Evolutionary conservation across 495 filamentous ascomycete genomes (phyloP).

Genomic region (Penicillium bialowiezense): DNA sequence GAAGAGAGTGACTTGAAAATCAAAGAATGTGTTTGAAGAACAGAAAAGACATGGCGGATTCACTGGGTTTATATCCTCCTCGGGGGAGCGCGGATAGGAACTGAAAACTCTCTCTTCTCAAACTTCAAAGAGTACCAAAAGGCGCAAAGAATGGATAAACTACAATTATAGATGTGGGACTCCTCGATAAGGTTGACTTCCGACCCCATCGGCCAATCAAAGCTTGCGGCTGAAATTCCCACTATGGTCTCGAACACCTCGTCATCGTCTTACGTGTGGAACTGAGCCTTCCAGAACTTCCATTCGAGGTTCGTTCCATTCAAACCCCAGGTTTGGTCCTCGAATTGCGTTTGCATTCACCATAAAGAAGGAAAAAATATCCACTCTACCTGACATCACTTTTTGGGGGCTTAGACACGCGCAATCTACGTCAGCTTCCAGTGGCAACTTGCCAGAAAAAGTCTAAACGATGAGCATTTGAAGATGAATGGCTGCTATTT

Average conservation of each 20-base stretch:
- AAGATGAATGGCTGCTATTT: neutral
- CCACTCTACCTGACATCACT: neutral
- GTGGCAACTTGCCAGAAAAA: neutral
- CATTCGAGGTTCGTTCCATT: neutral
- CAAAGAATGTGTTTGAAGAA: conserved; percentile 10
- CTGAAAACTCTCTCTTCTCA: neutral
- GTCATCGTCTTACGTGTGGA: conserved; percentile 2
- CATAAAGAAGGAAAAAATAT: neutral
- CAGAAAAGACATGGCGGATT: neutral
- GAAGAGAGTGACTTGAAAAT: conserved; percentile 12
- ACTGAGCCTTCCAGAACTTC: conserved; percentile 1
- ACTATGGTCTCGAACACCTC: conserved; percentile 4
- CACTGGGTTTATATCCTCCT: neutral
- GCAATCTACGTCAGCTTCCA: conserved; percentile 1
- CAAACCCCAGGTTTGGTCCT: neutral
- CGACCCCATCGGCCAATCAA: neutral
- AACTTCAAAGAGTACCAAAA: neutral
- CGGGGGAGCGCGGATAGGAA: conserved; percentile 2
- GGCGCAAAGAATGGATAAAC: conserved; percentile 1
- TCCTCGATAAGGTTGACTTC: conserved; percentile 7
- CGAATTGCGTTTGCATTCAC: neutral
- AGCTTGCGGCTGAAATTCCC: neutral
- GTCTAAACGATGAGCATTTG: neutral
- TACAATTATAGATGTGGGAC: conserved; percentile 6
- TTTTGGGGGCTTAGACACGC: neutral